Base-by-base conservation (phyloP, 345 rosid genomes). In the Syzygium aromaticum region DNA sequence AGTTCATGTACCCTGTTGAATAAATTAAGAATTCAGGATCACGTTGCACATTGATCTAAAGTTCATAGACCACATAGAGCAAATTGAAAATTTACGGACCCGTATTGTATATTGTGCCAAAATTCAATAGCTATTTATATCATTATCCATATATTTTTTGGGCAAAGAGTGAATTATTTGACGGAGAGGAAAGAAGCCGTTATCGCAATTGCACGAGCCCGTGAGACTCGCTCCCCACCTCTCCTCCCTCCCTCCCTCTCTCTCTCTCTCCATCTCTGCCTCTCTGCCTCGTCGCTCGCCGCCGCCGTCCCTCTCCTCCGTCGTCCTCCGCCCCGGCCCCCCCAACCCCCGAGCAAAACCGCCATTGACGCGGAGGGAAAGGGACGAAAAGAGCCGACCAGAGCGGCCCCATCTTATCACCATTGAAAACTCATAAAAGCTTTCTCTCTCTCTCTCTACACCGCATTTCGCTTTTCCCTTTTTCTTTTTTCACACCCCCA, bases 141-240 rank as follows among this genome's bases (percentile, higher is more conserved):
- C 46, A 6, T 43, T 43, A 43, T 6, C 7, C 46, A 7, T 43
- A 6, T 43, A n/a, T 43, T 61, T 61, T 61, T 61, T 3, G 8
- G 22, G 23, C 15, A 3, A 33, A 33, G 5, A 5, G 78, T 1
- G 5, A 67, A 33, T 73, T 33, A 73, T 38, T 9, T 73, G 80
- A 38, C 33, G 49, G 49, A 73, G 38, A 43, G 49, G 22, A 73
- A 33, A 73, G 80, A 73, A 73, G 80, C 80, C 80, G 80, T 73
- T 73, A 73, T 19, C 49, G 80, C 46, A 19, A 19, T 1, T 4
- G 49, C 52, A 77, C 21, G 46, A 9, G n/a, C 61, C 88, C 87
- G 52, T 59, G 61, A 80, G 59, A 54, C 51, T 83, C 90, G 73
- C 89, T 78, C 88, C 46, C 40, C 43, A 77, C 85, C 51, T 73